A percentile compares a stretch with the other conserved stretches of the same genome.
These are phyloP conservation scores for Zygosaccharomyces pseudobailii DNA, from an alignment of 1,139 yeast species.

Conservation along the genomic window DNA sequence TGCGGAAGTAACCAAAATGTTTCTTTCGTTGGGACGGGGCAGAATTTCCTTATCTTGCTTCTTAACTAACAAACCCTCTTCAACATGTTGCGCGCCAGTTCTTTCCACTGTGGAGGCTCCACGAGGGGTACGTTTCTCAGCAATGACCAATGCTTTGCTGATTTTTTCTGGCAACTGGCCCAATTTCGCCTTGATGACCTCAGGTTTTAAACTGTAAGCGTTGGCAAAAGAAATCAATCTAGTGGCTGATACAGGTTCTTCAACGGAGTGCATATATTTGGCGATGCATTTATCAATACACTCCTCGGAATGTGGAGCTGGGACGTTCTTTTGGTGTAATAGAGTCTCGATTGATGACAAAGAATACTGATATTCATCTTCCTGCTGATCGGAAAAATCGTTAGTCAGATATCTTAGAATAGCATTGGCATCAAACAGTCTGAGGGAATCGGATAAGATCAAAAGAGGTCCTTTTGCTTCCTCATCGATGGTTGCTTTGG, in stretches of 20 bases:
- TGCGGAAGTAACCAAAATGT: slow-evolving; percentile 88
- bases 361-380: slow-evolving; percentile 39
- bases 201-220: slow-evolving; percentile 33
- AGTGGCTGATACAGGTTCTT: slow-evolving; percentile 30
- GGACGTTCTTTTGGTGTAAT: slow-evolving; percentile 18
- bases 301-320: slow-evolving; percentile 23
- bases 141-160: slow-evolving; percentile 39
- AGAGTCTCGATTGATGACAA: slow-evolving; percentile 34
- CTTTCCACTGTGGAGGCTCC: slow-evolving; percentile 42
- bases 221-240: slow-evolving; percentile 37
- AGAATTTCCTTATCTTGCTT: slow-evolving; percentile 36
- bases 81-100: slow-evolving; percentile 53
- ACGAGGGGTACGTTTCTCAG: slow-evolving; percentile 32
- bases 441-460: slow-evolving; percentile 39
- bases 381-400: slow-evolving; percentile 38
- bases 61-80: slow-evolving; percentile 40
- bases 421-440: slow-evolving; percentile 73
- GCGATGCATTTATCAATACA: slow-evolving; percentile 36
- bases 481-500: slow-evolving; percentile 32
- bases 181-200: slow-evolving; percentile 26
- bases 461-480: slow-evolving; percentile 39
- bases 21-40: slow-evolving; percentile 69
- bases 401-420: slow-evolving; percentile 65
- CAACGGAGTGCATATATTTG: slow-evolving; percentile 24
- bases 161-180: slow-evolving; percentile 38